Conservation (phyloP, 2,329 filamentous ascomycete genomes). For the Colletotrichum musae region DNA sequence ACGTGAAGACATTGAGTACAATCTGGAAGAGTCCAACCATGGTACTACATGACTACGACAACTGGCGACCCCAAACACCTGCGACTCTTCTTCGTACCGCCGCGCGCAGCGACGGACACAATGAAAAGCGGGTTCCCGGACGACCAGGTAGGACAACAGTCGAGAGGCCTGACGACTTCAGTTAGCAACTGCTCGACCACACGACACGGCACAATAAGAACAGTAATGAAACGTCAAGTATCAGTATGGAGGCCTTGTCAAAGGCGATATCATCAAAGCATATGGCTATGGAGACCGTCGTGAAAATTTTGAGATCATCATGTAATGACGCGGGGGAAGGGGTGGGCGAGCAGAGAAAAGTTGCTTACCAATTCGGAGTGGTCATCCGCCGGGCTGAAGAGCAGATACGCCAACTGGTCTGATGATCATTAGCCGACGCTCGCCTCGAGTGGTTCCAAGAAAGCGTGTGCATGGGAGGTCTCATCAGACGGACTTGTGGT, state of each 20-base stretch:
- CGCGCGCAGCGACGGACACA: constrained; percentile 10
- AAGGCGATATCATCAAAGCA: constrained; percentile 44
- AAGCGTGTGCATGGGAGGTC: constrained; percentile 27
- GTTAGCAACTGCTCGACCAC: constrained; percentile 25
- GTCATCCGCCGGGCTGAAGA: no score
- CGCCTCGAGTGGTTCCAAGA: constrained; percentile 7
- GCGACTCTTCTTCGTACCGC: constrained; percentile 12
- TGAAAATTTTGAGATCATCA: constrained; percentile 44
- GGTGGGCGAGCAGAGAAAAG: neutral
- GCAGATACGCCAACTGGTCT: neutral
- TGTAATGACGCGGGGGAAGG: constrained; percentile 20
- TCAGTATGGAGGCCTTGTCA: constrained; percentile 43
- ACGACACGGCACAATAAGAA: constrained; percentile 21
- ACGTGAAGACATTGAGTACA: no score
- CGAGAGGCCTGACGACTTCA: constrained; percentile 25
- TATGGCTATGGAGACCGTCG: constrained; percentile 44
- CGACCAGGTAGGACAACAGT: neutral
- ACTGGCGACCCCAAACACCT: no score
- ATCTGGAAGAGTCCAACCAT: no score
- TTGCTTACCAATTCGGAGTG: constrained; percentile 7
- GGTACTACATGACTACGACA: no score
- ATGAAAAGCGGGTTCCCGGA: constrained; percentile 11
- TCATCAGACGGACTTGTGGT: constrained; percentile 41
- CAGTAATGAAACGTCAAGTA: constrained; percentile 34
- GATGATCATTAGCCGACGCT: constrained; percentile 20